Evolutionary conservation across 805 yeast species (phyloP), one percentile per base, ranked within the genome.

Genomic region (Saccharomyces kudriavzevii): DNA sequence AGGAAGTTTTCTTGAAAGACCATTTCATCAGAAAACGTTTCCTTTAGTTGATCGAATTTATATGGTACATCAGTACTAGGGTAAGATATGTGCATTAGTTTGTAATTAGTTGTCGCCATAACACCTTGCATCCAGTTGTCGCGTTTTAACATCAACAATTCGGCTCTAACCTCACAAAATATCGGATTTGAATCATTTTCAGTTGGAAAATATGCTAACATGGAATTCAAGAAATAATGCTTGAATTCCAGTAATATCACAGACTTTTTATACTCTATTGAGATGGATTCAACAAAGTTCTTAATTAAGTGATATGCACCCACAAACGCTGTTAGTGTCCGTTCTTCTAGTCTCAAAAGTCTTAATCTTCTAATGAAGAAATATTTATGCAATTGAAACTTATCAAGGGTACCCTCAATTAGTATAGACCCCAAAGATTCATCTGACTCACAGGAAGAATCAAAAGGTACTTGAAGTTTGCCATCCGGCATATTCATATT

Each of bases 1-100:
- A 84, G 68, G 59, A 81, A 86, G 10, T 67, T 64, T 8, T 68
- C 63, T 51, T 63, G 68, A 35, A 67, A 67, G 1, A 46, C 45
- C 4, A 54, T 57, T 29, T 63, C 66, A 29, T 53, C 54, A 8
- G 49, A 31, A 45, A 49, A 68, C 0, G 67, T 56, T 14, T 60
- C 54, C 22, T 52, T 35, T 1, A 52, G n/a, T 6, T 48, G 45
- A 17, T 52, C 54, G 52, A 60, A 60, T 10, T 52, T 43, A 47
- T 58, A 61, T 14, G 13, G 45, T 5, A 52, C 40, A 6, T 10
- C 28, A 3, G 28, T 24, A 8, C 40, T 48, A 2, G 58, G 54
- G 45, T 46, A 60, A 0, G n/a, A 25, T 40, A 60, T 64, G 11
- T 51, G 52, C 1, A 54, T 46, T 8, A 65, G n/a, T 10, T 40